Evolutionary conservation across 2,329 filamentous ascomycete genomes (phyloP).

Genomic region (Aspergillus terreus): DNA sequence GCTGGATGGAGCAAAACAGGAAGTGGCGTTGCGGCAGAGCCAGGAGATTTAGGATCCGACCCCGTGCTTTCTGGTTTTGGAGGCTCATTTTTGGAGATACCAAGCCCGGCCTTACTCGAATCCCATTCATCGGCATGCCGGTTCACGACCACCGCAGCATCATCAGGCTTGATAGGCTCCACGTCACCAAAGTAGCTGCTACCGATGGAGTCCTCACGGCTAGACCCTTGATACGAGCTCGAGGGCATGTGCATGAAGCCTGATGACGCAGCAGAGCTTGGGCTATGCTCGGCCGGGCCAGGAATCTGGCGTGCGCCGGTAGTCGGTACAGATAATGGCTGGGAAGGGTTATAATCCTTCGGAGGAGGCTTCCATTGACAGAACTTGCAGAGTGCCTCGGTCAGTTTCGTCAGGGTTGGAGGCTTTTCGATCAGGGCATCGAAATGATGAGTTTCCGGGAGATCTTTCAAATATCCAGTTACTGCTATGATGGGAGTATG

Average conservation of each 20-base stretch:
- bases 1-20: slow-evolving; percentile 57
- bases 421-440: slow-evolving; percentile 95
- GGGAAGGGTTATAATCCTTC: slow-evolving; percentile 49
- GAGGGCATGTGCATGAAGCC: slow-evolving; percentile 65
- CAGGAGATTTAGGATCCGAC: slow-evolving; percentile 11
- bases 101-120: slow-evolving; percentile 62
- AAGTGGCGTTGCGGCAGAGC: slow-evolving; percentile 36
- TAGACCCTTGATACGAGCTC: slow-evolving; percentile 73
- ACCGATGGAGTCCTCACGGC: slow-evolving; percentile 81
- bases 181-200: slow-evolving; percentile 80
- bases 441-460: slow-evolving; percentile 93
- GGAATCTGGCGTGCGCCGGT: slow-evolving; percentile 65
- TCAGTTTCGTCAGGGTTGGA: slow-evolving; percentile 85
- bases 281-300: slow-evolving; percentile 69
- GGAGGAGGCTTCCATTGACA: slow-evolving; percentile 90
- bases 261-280: slow-evolving; percentile 74
- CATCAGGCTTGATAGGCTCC: slow-evolving; percentile 73
- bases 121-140: slow-evolving; percentile 77
- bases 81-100: slow-evolving; percentile 63
- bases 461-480: slow-evolving; percentile 95
- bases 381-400: slow-evolving; percentile 78
- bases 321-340: slow-evolving; percentile 57
- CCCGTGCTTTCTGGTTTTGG: slow-evolving; percentile 18
- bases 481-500: slow-evolving; percentile 95
- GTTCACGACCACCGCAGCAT: slow-evolving; percentile 70